Conservation (phyloP, 2,329 filamentous ascomycete genomes). For the Peltaster fructicola region DNA sequence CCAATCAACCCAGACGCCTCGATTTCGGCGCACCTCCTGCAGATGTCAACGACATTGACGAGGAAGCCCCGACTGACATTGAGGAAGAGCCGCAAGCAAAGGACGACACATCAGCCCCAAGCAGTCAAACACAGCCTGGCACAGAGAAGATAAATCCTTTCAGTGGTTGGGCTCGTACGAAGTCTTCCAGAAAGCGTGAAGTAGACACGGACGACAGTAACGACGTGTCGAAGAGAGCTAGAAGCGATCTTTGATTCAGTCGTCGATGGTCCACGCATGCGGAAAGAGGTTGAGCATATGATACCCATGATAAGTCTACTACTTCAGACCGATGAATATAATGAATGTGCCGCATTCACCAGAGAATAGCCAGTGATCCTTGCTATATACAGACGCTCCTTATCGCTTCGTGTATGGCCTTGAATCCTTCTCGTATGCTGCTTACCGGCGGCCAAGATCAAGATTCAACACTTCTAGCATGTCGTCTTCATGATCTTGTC, state of each 20-base stretch:
- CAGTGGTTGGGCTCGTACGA: not conserved
- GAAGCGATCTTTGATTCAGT: too few relatives aligned
- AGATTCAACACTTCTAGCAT: slow-evolving; percentile 30
- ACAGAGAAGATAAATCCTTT: slow-evolving; percentile 3
- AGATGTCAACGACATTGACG: slow-evolving; percentile 19
- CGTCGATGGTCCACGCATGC: too few relatives aligned
- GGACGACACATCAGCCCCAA: slow-evolving; percentile 3
- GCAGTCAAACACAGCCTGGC: slow-evolving; percentile 2
- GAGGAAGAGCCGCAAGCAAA: slow-evolving; percentile 7
- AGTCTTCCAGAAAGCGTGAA: slow-evolving; percentile 1
- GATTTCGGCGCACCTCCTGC: slow-evolving; percentile 9
- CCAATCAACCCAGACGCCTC: slow-evolving; percentile 5
- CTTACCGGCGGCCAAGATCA: slow-evolving; percentile 24
- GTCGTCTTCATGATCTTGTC: slow-evolving; percentile 22
- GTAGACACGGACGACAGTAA: too few relatives aligned
- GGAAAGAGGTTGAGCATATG: too few relatives aligned
- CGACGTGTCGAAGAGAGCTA: too few relatives aligned
- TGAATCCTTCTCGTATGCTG: not conserved
- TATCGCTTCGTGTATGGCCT: too few relatives aligned
- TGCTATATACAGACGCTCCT: too few relatives aligned
- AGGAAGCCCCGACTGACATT: slow-evolving; percentile 31
- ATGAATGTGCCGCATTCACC: too few relatives aligned
- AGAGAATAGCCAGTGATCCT: too few relatives aligned
- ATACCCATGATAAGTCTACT: too few relatives aligned
- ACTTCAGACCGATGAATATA: too few relatives aligned